phyloP scores from a whole-genome alignment of 495 filamentous ascomycete species.

The Usnea hakonensis region DNA sequence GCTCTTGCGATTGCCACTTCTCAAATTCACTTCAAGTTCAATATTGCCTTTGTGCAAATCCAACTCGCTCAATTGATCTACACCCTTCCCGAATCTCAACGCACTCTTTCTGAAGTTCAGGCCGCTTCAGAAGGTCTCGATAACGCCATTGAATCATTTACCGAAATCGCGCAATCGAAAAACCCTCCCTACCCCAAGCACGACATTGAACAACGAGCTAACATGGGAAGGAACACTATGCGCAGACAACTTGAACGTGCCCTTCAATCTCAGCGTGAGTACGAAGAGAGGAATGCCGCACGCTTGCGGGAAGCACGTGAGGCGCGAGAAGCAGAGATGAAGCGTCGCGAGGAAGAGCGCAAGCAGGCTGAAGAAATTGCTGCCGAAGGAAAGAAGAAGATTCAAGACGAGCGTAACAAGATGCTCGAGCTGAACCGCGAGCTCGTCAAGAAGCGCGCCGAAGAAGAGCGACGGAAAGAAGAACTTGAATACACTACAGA shows the following conservation, averaged over 20 bases:
- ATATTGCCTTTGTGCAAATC: slow-evolving; percentile 94
- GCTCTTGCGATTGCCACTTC: slow-evolving; percentile 71
- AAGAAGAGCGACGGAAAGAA: slow-evolving; percentile 61
- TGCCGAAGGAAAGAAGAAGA: slow-evolving; percentile 62
- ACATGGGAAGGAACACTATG: slow-evolving; percentile 93
- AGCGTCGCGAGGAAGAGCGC: slow-evolving; percentile 63
- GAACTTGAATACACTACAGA: slow-evolving; percentile 70
- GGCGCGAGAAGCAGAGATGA: slow-evolving; percentile 67
- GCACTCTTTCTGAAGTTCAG: slow-evolving; percentile 70
- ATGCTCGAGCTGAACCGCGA: slow-evolving; percentile 69
- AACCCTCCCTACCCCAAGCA: slow-evolving; percentile 84
- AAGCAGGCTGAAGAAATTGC: slow-evolving; percentile 56
- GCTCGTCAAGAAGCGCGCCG: slow-evolving; percentile 58
- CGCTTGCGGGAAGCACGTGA: slow-evolving; percentile 70
- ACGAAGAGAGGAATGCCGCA: slow-evolving; percentile 85
- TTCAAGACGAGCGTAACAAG: slow-evolving; percentile 71
- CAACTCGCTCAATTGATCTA: slow-evolving; percentile 80
- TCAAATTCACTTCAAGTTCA: slow-evolving; percentile 88
- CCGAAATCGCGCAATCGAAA: slow-evolving; percentile 69
- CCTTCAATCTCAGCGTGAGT: slow-evolving; percentile 75
- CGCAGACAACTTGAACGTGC: slow-evolving; percentile 81
- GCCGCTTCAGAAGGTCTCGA: slow-evolving; percentile 78
- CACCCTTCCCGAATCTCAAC: slow-evolving; percentile 62
- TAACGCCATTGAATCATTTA: slow-evolving; percentile 73
- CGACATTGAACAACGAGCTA: slow-evolving; percentile 88